A percentile compares a stretch with the other conserved stretches of the same genome.
These are phyloP conservation scores for Populus simonii DNA, from an alignment of 345 rosid species.

Conservation along the genomic window DNA sequence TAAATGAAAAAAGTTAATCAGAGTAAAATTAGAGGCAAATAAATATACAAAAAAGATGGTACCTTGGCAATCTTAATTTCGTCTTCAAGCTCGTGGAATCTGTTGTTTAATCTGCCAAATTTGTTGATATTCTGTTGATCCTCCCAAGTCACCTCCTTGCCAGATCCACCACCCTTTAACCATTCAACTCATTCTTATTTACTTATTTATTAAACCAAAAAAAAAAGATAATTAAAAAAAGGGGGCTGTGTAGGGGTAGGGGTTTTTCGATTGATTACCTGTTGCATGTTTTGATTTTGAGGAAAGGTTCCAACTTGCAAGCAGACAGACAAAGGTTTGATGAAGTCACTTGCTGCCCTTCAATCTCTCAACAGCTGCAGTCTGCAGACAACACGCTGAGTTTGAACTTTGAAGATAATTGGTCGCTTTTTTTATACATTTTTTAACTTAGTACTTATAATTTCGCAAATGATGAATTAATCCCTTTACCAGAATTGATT, in stretches of 20 bases:
- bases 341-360: not conserved
- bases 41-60: not conserved
- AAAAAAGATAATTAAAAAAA: not conserved
- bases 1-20: not conserved
- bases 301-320: not conserved
- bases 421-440: not conserved
- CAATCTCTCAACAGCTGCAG: not conserved
- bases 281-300: not conserved
- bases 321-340: not conserved
- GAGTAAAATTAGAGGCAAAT: not conserved
- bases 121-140: conserved; percentile 93
- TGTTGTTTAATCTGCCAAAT: conserved; percentile 77
- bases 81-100: conserved; percentile 81
- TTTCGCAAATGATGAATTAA: not conserved
- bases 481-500: not conserved
- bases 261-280: not conserved
- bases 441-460: not conserved
- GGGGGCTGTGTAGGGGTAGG: not conserved
- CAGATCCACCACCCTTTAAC: conserved; percentile 76
- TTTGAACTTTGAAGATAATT: not conserved
- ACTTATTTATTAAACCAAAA: not conserved
- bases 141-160: conserved; percentile 88
- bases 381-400: not conserved
- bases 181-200: not conserved
- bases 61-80: conserved; percentile 86